Evolutionary conservation across 805 yeast genomes (phyloP).

Genomic region (Candida pseudoglaebosa): DNA sequence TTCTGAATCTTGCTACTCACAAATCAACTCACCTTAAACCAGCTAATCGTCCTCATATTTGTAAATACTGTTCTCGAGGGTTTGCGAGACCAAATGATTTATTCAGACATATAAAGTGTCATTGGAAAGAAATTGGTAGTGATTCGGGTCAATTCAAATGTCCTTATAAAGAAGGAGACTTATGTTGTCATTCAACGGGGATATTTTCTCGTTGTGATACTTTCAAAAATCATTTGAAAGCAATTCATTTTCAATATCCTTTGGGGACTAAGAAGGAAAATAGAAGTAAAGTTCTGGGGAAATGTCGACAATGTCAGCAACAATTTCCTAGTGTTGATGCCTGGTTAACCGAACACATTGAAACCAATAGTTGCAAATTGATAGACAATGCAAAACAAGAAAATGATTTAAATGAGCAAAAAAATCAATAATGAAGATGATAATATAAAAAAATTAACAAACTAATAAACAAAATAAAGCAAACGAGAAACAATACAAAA

Average conservation of each 20-base stretch:
- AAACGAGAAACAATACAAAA: no score
- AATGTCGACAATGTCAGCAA: slow-evolving; percentile 72
- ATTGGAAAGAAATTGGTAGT: slow-evolving; percentile 69
- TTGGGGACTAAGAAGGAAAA: slow-evolving; percentile 79
- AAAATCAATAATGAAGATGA: no score
- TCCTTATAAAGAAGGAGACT: slow-evolving; percentile 54
- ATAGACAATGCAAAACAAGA: not conserved
- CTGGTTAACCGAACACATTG: slow-evolving; percentile 78
- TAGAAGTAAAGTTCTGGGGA: slow-evolving; percentile 63
- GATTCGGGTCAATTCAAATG: slow-evolving; percentile 72
- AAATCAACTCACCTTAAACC: slow-evolving; percentile 73
- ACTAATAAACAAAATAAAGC: no score
- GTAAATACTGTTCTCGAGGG: slow-evolving; percentile 76
- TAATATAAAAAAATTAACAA: no score
- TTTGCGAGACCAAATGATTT: slow-evolving; percentile 87
- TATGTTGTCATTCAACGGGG: slow-evolving; percentile 76
- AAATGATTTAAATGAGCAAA: no score
- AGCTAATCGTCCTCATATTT: slow-evolving; percentile 70
- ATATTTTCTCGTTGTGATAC: slow-evolving; percentile 88
- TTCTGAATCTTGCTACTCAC: slow-evolving; percentile 80
- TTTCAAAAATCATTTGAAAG: slow-evolving; percentile 84
- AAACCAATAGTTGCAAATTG: slow-evolving; percentile 35
- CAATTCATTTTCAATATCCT: slow-evolving; percentile 86
- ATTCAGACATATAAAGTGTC: slow-evolving; percentile 80
- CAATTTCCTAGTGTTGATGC: slow-evolving; percentile 66